Evolutionary conservation across 352 stramenopile species (phyloP).

Genomic region (Blastocystis sp.): DNA sequence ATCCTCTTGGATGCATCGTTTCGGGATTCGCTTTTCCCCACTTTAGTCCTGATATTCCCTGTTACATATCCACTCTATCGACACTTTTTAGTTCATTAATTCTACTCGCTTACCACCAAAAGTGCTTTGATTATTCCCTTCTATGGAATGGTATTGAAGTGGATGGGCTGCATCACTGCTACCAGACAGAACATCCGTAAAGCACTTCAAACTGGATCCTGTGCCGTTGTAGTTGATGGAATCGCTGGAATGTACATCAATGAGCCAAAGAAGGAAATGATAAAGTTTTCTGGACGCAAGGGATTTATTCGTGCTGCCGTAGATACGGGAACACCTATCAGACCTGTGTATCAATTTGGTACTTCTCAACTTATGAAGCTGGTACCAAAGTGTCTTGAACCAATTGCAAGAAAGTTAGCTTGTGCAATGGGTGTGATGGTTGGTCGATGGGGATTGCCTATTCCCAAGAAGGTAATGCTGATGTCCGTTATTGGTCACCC

Average conservation of each 20-base stretch:
- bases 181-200: conserved; percentile 54
- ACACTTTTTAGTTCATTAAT: not conserved
- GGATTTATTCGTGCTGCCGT: conserved; percentile 48
- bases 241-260: conserved; percentile 64
- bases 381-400: conserved; percentile 26
- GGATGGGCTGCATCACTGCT: conserved; percentile 40
- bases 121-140: conserved; percentile 51
- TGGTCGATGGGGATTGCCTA: conserved; percentile 1
- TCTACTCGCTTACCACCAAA: conserved; percentile 26
- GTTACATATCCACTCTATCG: conserved; percentile 30
- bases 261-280: conserved; percentile 53
- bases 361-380: conserved; percentile 36
- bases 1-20: conserved; percentile 37
- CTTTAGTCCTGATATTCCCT: conserved; percentile 21
- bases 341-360: conserved; percentile 45
- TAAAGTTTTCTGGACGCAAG: conserved; percentile 52
- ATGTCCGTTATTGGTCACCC: conserved; percentile 32
- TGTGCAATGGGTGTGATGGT: conserved; percentile 54
- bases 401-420: not conserved
- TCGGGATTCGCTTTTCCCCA: conserved; percentile 53
- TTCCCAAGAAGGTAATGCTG: not conserved
- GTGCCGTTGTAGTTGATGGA: conserved; percentile 53
- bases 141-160: conserved; percentile 48
- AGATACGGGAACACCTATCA: conserved; percentile 32
- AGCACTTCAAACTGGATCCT: conserved; percentile 11